phyloP scores from a whole-genome alignment of 495 filamentous ascomycete species.

The Rostrohypoxylon terebratum region DNA sequence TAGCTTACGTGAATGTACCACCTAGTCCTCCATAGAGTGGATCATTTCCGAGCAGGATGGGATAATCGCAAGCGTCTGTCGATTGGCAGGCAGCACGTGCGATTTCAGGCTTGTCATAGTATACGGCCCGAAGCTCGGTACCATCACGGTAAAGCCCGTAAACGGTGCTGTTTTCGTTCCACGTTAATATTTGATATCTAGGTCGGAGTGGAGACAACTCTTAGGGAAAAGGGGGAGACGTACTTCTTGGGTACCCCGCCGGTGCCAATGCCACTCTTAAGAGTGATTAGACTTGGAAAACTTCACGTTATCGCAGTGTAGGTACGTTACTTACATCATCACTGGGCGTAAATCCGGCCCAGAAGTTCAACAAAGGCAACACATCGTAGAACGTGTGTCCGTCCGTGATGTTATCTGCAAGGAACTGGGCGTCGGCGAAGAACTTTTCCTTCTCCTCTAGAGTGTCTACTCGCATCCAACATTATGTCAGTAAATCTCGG shows the following conservation, averaged over 20 bases:
- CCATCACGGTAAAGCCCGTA: conserved; percentile 46
- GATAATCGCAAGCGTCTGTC: conserved; percentile 45
- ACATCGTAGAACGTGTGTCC: conserved; percentile 46
- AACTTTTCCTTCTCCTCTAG: conserved; percentile 46
- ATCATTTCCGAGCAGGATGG: conserved; percentile 46
- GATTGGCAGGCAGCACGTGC: conserved; percentile 45
- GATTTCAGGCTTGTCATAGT: conserved; percentile 45
- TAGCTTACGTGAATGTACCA: conserved; percentile 41
- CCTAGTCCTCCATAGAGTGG: conserved; percentile 44
- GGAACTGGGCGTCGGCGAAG: conserved; percentile 43
- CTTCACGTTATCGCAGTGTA: neutral
- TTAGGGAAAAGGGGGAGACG: neutral
- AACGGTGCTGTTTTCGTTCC: conserved; percentile 32
- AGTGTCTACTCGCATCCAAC: conserved; percentile 30
- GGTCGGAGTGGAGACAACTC: neutral
- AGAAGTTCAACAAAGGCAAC: conserved; percentile 43
- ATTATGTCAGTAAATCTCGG: conserved; percentile 2
- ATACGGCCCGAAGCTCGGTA: conserved; percentile 44
- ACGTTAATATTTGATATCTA: neutral
- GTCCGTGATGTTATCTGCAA: conserved; percentile 42
- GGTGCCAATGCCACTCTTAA: conserved; percentile 44
- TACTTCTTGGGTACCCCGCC: conserved; percentile 40
- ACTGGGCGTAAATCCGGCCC: conserved; percentile 46
- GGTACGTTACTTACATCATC: conserved; percentile 28
- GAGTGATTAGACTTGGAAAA: conserved; percentile 20